Conservation (phyloP, 23 red algal species). For the Gracilaria vermiculophylla region DNA sequence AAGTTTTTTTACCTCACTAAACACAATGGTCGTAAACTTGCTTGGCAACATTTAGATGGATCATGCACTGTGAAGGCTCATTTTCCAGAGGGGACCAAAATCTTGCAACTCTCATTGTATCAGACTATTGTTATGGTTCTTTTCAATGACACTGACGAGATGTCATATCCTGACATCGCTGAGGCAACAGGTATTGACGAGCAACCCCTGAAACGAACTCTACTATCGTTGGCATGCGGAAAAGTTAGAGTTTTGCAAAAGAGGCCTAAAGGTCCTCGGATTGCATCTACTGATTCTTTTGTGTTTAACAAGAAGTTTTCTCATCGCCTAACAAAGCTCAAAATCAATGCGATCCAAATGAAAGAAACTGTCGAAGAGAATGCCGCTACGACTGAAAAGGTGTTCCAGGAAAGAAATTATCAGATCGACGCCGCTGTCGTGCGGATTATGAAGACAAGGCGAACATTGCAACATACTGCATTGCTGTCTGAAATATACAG, state of each 20-base stretch:
- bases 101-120: constrained; percentile 72
- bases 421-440: constrained; percentile 97
- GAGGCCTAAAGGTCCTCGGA: constrained; percentile 59
- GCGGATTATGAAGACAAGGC: constrained; percentile 92
- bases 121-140: constrained; percentile 88
- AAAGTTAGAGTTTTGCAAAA: constrained; percentile 85
- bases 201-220: constrained; percentile 74
- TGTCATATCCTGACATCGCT: constrained; percentile 64
- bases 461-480: constrained; percentile 68
- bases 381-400: constrained; percentile 77
- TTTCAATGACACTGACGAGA: constrained; percentile 84
- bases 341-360: constrained; percentile 90
- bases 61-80: constrained; percentile 68
- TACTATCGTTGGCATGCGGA: constrained; percentile 89
- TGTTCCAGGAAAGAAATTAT: constrained; percentile 89
- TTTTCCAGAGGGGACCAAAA: constrained; percentile 80
- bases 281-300: constrained; percentile 63
- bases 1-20: constrained; percentile 91
- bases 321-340: constrained; percentile 58
- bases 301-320: constrained; percentile 85
- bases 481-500: constrained; percentile 82
- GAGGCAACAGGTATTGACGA: constrained; percentile 73
- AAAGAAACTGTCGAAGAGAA: constrained; percentile 89
- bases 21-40: constrained; percentile 72
- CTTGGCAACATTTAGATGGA: constrained; percentile 83